phyloP scores from a whole-genome alignment of 2,329 filamentous ascomycete species.

The Orbilia quercus region DNA sequence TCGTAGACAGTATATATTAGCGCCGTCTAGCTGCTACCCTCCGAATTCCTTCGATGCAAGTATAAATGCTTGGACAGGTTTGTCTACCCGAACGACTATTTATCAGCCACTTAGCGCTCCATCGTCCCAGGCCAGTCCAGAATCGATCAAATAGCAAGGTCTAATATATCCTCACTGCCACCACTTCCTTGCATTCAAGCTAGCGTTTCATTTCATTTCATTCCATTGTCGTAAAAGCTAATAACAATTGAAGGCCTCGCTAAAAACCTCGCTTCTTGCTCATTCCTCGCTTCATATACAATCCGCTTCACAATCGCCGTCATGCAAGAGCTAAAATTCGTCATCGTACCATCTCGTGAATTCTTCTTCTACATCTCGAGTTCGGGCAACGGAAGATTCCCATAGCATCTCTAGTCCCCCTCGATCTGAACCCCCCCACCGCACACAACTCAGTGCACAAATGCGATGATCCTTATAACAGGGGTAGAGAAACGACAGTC shows the following conservation, averaged over 20 bases:
- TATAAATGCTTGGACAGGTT: too few relatives aligned
- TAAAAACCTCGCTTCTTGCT: not conserved
- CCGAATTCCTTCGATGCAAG: not conserved
- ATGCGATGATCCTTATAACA: not conserved
- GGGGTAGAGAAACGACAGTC: conserved; percentile 4
- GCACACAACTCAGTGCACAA: too few relatives aligned
- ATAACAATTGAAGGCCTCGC: not conserved
- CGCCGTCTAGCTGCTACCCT: too few relatives aligned
- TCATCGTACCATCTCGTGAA: too few relatives aligned
- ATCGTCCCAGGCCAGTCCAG: too few relatives aligned
- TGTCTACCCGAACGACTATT: too few relatives aligned
- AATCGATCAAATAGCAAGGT: too few relatives aligned
- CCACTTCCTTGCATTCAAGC: too few relatives aligned
- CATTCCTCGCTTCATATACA: not conserved
- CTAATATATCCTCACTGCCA: too few relatives aligned
- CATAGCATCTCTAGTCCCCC: not conserved
- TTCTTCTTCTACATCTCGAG: too few relatives aligned
- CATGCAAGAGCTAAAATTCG: not conserved
- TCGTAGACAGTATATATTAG: too few relatives aligned
- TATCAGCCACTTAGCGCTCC: too few relatives aligned
- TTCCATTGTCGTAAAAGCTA: conserved; percentile 4
- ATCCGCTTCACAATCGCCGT: not conserved
- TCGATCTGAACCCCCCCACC: not conserved
- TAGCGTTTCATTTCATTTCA: not conserved
- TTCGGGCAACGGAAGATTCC: not conserved